These are phyloP conservation scores for Multifurca ochricompacta DNA, from an alignment of 768 basidiomycete genomes.

Conservation along the genomic window DNA sequence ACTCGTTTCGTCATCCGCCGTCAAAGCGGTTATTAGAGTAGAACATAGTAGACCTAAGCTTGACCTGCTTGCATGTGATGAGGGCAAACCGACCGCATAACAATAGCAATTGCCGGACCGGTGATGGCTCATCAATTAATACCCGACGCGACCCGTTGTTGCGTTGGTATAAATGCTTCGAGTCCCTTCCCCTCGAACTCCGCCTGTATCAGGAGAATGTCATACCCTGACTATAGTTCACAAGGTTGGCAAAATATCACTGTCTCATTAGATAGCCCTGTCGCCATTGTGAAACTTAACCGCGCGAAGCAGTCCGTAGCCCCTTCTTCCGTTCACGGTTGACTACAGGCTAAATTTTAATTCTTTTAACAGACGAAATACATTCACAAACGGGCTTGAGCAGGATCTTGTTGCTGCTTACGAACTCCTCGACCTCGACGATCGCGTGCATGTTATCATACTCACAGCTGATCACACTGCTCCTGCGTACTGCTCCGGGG, in stretches of 20 bases:
- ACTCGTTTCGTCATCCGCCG: background rate
- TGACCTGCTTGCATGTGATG: no score
- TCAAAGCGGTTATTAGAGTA: background rate
- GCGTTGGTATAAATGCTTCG: no score
- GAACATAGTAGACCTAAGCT: background rate
- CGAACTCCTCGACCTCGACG: slow-evolving; percentile 42
- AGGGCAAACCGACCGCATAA: no score
- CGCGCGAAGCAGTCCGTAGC: slow-evolving; percentile 39
- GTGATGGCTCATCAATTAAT: background rate
- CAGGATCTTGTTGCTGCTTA: slow-evolving; percentile 38
- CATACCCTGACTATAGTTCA: slow-evolving; percentile 11
- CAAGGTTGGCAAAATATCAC: slow-evolving; percentile 36
- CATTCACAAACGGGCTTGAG: slow-evolving; percentile 30
- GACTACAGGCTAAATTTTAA: background rate
- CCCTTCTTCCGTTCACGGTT: background rate
- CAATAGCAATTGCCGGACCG: background rate
- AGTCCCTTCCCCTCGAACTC: no score
- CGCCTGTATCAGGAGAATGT: slow-evolving; percentile 4
- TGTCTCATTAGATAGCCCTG: slow-evolving; percentile 36
- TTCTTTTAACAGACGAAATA: slow-evolving; percentile 36
- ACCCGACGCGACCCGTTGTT: no score
- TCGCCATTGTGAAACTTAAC: slow-evolving; percentile 40
- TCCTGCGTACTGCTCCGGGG: slow-evolving; percentile 49
- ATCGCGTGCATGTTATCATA: slow-evolving; percentile 44
- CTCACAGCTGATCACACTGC: slow-evolving; percentile 45